Conservation (phyloP, 1,284 basidiomycete species). For the Takashimella tepidaria region DNA sequence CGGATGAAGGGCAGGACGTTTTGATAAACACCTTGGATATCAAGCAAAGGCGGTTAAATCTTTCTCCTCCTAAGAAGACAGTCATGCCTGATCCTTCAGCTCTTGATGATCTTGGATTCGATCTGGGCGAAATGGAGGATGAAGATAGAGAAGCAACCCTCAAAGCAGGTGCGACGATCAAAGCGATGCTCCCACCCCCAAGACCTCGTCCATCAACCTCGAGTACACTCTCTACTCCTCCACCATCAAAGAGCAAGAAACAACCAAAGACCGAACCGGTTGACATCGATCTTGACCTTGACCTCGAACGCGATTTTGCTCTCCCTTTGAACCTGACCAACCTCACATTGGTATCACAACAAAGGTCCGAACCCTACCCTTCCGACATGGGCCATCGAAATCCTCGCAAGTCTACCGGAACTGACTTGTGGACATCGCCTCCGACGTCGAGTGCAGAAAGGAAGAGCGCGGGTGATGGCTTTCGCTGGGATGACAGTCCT, state of each 20-base stretch:
- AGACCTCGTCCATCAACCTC: conserved; percentile 1
- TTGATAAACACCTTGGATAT: background rate
- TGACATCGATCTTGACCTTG: conserved; percentile 13
- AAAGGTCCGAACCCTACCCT: background rate
- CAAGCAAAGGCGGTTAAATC: conserved; percentile 9
- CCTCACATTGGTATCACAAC: conserved; percentile 33
- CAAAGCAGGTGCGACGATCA: conserved; percentile 40
- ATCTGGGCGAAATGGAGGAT: conserved; percentile 25
- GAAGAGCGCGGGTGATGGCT: conserved; percentile 10
- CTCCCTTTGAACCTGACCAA: conserved; percentile 41
- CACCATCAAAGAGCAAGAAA: conserved; percentile 8
- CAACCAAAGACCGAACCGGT: background rate
- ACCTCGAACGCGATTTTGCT: conserved; percentile 39
- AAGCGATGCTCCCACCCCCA: conserved; percentile 39
- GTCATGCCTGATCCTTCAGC: conserved; percentile 29
- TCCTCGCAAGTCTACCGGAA: background rate
- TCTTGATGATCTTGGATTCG: conserved; percentile 37
- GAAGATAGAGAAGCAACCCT: conserved; percentile 42
- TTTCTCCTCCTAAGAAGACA: conserved; percentile 16
- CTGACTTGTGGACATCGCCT: conserved; percentile 25
- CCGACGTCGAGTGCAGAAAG: conserved; percentile 20
- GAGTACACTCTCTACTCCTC: conserved; percentile 7
- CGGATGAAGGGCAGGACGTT: background rate
- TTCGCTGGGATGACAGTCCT: conserved; percentile 25
- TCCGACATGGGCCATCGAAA: conserved; percentile 4